These are phyloP conservation scores for Acanthamoeba healyi DNA, from an alignment of 208 protist genomes.

Conservation along the genomic window DNA sequence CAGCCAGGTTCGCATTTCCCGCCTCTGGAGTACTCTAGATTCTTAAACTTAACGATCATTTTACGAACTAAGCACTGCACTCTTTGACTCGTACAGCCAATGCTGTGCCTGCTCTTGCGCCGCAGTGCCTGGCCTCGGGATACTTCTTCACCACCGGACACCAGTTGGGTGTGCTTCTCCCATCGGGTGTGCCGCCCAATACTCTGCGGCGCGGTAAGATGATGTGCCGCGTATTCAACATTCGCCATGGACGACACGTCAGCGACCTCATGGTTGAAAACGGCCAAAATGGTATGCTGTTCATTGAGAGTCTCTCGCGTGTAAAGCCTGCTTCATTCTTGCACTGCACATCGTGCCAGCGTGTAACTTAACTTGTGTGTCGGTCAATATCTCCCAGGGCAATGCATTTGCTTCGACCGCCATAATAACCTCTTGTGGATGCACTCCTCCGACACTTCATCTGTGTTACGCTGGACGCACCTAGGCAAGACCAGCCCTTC, in stretches of 20 bases:
- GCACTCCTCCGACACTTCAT: not conserved
- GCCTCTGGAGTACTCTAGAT: too few relatives aligned
- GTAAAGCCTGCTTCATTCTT: not conserved
- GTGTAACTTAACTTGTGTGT: too few relatives aligned
- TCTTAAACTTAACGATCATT: too few relatives aligned
- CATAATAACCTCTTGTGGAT: conserved; percentile 49
- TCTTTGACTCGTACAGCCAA: too few relatives aligned
- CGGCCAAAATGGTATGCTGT: not conserved
- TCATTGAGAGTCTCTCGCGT: too few relatives aligned
- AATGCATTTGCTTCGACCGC: conserved; percentile 50
- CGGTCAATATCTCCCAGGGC: not conserved
- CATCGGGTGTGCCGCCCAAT: conserved; percentile 16
- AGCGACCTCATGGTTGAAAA: conserved; percentile 55
- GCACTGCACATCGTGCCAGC: too few relatives aligned
- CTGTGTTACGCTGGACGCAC: conserved; percentile 41
- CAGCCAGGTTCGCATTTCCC: not conserved
- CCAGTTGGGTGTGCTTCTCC: conserved; percentile 40
- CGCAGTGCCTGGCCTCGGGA: conserved; percentile 29
- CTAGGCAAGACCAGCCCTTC: conserved; percentile 51
- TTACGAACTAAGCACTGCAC: too few relatives aligned
- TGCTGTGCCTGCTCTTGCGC: conserved; percentile 28
- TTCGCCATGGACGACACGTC: conserved; percentile 27
- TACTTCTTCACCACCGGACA: conserved; percentile 56
- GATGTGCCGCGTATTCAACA: conserved; percentile 59
- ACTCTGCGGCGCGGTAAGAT: conserved; percentile 13